phyloP scores from a whole-genome alignment of 176 grass and related monocot species.

The Hsuehochloa calcarea region DNA sequence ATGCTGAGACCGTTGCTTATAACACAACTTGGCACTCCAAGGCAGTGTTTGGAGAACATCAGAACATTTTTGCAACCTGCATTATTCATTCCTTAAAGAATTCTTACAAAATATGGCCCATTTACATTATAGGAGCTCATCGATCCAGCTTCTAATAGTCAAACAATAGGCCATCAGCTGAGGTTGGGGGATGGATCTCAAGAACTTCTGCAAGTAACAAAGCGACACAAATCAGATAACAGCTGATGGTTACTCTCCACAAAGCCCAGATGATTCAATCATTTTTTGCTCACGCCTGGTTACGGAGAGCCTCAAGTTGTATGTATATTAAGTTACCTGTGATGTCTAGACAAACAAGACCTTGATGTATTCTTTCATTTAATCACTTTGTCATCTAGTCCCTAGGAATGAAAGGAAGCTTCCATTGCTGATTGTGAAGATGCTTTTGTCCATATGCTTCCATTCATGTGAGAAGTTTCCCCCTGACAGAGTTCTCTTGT shows the following conservation, averaged over 20 bases:
- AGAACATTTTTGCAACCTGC: neutral
- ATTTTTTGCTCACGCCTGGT: constrained; percentile 35
- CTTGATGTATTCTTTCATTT: constrained; percentile 59
- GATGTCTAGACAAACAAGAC: neutral
- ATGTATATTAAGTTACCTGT: constrained; percentile 48
- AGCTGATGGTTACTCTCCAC: constrained; percentile 13
- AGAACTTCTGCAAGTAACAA: constrained; percentile 45
- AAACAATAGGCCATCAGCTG: constrained; percentile 21
- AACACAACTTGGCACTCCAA: neutral
- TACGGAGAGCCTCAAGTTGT: constrained; percentile 16
- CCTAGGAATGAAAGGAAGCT: constrained; percentile 45
- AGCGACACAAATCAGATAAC: constrained; percentile 53
- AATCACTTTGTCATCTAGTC: constrained; percentile 26
- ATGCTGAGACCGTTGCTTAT: neutral
- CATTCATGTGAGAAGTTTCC: constrained; percentile 51
- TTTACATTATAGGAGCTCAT: constrained; percentile 35
- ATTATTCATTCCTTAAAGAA: neutral
- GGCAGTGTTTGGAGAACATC: neutral
- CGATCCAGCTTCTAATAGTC: constrained; percentile 17
- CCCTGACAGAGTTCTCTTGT: constrained; percentile 16
- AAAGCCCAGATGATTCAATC: neutral
- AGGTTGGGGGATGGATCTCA: constrained; percentile 10
- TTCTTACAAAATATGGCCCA: neutral
- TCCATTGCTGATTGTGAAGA: constrained; percentile 63
- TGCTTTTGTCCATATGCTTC: constrained; percentile 64